Evolutionary conservation across 192 early-diverging fungal species (phyloP).

Genomic region (Coemansia sp.): DNA sequence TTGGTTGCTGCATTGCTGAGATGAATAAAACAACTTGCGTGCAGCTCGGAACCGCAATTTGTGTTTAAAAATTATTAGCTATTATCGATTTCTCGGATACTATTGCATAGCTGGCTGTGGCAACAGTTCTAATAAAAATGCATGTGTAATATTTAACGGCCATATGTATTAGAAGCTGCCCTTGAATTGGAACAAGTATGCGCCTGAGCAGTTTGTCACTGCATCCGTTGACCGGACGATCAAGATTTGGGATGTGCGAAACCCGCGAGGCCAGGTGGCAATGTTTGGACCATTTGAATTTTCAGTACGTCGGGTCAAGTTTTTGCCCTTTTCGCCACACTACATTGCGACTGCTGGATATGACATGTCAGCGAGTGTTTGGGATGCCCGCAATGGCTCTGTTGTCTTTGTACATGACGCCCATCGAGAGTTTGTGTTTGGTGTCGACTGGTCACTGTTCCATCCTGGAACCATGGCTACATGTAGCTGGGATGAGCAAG

Average conservation of each 20-base stretch:
- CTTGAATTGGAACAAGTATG: constrained; percentile 98
- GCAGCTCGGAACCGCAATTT: too few relatives aligned
- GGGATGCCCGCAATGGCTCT: constrained; percentile 66
- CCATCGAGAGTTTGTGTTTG: constrained; percentile 97
- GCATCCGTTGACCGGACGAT: constrained; percentile 86
- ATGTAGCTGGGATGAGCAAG: constrained; percentile 93
- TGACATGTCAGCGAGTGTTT: constrained; percentile 96
- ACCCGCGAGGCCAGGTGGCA: constrained; percentile 67
- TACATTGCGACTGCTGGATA: constrained; percentile 84
- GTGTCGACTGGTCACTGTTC: constrained; percentile 91
- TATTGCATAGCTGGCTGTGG: too few relatives aligned
- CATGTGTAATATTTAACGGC: too few relatives aligned
- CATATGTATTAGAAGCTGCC: constrained; percentile 87
- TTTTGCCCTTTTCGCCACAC: constrained; percentile 83
- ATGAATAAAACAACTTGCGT: too few relatives aligned
- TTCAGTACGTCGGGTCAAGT: constrained; percentile 88
- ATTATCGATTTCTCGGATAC: too few relatives aligned
- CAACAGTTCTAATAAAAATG: too few relatives aligned
- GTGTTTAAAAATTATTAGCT: too few relatives aligned
- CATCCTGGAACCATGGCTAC: constrained; percentile 84
- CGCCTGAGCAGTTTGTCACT: constrained; percentile 77
- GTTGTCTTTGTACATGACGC: constrained; percentile 72
- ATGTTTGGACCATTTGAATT: constrained; percentile 87
- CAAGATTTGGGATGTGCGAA: constrained; percentile 90
- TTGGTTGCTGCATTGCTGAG: too few relatives aligned